Evolutionary conservation across 306 rosid genomes (phyloP).

Genomic region (Parietaria judaica): DNA sequence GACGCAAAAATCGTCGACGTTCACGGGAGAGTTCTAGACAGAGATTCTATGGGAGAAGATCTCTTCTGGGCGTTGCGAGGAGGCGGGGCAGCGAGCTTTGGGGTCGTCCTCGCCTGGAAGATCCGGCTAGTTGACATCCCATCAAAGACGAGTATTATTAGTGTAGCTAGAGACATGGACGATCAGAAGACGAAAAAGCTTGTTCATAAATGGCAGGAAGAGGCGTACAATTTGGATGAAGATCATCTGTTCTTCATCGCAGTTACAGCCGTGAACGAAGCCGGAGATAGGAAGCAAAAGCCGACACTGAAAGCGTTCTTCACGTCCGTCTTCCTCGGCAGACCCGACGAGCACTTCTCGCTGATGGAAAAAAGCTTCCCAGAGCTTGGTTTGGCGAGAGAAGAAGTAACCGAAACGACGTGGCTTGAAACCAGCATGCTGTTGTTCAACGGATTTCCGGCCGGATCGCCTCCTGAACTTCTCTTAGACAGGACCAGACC

Average conservation of each 20-base stretch:
- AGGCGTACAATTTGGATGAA: conserved; percentile 18
- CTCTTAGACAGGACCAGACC: conserved; percentile 3
- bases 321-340: conserved; percentile 15
- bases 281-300: too few relatives aligned
- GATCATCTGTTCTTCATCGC: conserved; percentile 28
- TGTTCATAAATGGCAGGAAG: conserved; percentile 24
- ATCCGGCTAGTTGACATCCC: conserved; percentile 31
- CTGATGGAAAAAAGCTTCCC: conserved; percentile 13
- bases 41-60: conserved; percentile 40
- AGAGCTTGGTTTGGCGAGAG: conserved; percentile 5
- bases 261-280: background rate
- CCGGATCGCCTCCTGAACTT: background rate
- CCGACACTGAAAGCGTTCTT: conserved; percentile 1
- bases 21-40: conserved; percentile 27
- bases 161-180: conserved; percentile 15
- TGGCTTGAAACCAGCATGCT: conserved; percentile 7
- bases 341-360: background rate
- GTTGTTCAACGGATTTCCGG: background rate
- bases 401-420: conserved; percentile 11
- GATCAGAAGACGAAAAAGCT: conserved; percentile 21
- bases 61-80: conserved; percentile 55
- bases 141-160: conserved; percentile 21
- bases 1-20: conserved; percentile 37
- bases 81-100: conserved; percentile 52
- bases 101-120: conserved; percentile 36